Conservation (phyloP, 192 early-diverging fungal genomes). For the Coemansia sp. region DNA sequence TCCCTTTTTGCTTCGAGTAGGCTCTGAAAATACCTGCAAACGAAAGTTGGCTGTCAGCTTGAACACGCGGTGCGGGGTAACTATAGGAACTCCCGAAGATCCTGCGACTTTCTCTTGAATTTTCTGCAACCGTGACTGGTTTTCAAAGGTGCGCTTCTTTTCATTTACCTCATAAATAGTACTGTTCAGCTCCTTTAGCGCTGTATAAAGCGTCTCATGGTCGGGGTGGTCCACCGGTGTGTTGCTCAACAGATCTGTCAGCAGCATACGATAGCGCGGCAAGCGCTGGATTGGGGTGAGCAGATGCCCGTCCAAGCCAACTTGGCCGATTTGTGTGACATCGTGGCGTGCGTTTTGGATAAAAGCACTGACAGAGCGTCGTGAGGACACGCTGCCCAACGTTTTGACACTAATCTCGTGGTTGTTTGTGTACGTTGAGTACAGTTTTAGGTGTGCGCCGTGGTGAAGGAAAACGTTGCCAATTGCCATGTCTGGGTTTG, state of each 20-base stretch:
- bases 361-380: conserved; percentile 36
- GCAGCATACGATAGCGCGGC: conserved; percentile 87
- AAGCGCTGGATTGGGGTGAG: conserved; percentile 93
- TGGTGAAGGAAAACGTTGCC: conserved; percentile 77
- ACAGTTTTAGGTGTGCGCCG: conserved; percentile 80
- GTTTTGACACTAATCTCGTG: conserved; percentile 71
- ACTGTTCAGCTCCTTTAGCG: conserved; percentile 65
- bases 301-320: conserved; percentile 80
- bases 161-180: conserved; percentile 85
- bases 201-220: conserved; percentile 62
- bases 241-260: conserved; percentile 78
- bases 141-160: conserved; percentile 65
- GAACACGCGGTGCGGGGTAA: conserved; percentile 58
- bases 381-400: conserved; percentile 55
- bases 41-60: conserved; percentile 57
- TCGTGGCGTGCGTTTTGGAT: conserved; percentile 46
- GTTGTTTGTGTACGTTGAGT: conserved; percentile 82
- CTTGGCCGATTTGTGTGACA: conserved; percentile 69
- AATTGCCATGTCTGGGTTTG: conserved; percentile 50
- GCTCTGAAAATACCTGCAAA: conserved; percentile 30
- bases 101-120: conserved; percentile 60
- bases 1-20: conserved; percentile 2
- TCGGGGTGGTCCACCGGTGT: conserved; percentile 81
- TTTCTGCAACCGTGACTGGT: conserved; percentile 57
- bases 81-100: conserved; percentile 41